Conservation (phyloP, 208 protist genomes). For the Angomonas ambiguus region DNA sequence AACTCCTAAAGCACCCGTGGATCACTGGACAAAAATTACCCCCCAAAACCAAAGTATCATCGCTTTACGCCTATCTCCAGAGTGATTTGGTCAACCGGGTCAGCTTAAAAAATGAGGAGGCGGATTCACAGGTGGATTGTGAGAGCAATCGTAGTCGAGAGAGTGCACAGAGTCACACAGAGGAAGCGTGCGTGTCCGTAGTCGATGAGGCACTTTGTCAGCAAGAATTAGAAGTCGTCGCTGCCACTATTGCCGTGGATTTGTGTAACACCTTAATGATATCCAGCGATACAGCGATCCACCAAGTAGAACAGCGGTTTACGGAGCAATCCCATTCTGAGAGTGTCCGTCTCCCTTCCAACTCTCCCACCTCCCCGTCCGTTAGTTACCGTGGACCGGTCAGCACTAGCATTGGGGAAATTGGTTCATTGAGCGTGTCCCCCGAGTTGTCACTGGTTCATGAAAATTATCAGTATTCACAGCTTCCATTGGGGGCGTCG, state of each 20-base stretch:
- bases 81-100: slow-evolving; percentile 13
- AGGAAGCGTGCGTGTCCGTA: not conserved
- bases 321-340: slow-evolving; percentile 1
- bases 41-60: slow-evolving; percentile 9
- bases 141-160: not conserved
- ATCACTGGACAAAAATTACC: slow-evolving; percentile 39
- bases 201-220: slow-evolving; percentile 29
- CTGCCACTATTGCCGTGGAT: slow-evolving; percentile 63
- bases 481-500: slow-evolving; percentile 47
- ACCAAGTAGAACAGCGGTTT: not conserved
- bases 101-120: not conserved
- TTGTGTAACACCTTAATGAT: slow-evolving; percentile 58
- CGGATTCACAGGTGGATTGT: not conserved
- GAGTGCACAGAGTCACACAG: not conserved
- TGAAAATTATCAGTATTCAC: slow-evolving; percentile 75
- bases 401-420: slow-evolving; percentile 31
- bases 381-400: slow-evolving; percentile 25
- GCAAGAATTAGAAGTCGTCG: slow-evolving; percentile 68
- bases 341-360: slow-evolving; percentile 14
- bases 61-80: slow-evolving; percentile 18
- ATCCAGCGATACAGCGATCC: slow-evolving; percentile 19
- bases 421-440: slow-evolving; percentile 28
- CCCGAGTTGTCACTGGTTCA: slow-evolving; percentile 65
- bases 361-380: slow-evolving; percentile 28
- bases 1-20: slow-evolving; percentile 83